Base-by-base conservation (phyloP, 1,284 basidiomycete genomes). In the Apiotrichum siamense region DNA sequence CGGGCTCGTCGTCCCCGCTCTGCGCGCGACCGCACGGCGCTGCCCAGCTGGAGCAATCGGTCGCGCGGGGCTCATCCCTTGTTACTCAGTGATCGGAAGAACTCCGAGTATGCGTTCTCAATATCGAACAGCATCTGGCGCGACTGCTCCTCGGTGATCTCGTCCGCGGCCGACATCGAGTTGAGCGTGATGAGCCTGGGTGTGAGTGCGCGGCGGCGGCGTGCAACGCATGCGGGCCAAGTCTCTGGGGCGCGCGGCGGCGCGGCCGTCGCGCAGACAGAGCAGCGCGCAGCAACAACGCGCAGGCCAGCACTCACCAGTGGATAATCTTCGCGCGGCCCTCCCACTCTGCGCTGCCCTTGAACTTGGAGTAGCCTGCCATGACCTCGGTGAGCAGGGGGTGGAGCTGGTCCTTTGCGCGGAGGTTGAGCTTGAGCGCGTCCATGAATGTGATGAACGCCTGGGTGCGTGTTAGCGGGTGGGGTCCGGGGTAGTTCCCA, bases 361-460 rank as follows among this genome's bases (percentile, higher is more conserved):
- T 92, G 76, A 97, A 96, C 44, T 88, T 80, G 3, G 90, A 87
- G 70, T 91, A 94, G 7, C 88, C 86, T 2, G 86, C 88, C 65
- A 97, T 92, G 9, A 98, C 82, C 59, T 97, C 93, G 62, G 94
- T 90, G 40, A 98, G 72, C 57, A 97, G 84, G 0, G 93, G 93
- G 70, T 97, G 94, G 10, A 98, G 77, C 67, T 97, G 92, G 69
- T 98, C 96, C 70, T 98, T 98, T 3, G 96, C 93, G 29, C 89
- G 81, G 66, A 97, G 77, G 36, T 87, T 85, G 52, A 97, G 79
- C 69, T 94, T 94, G 43, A 97, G 79, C 1, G 93, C 94, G 65
- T 98, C 94, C 89, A 97, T 97, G 61, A 98, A 93, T 0, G 94
- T 97, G 64, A 98, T 98, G 63, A 97, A 98, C 66, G 84, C 87